phyloP scores from a whole-genome alignment of 2,329 filamentous ascomycete genomes.

The Clonostachys rosea region DNA sequence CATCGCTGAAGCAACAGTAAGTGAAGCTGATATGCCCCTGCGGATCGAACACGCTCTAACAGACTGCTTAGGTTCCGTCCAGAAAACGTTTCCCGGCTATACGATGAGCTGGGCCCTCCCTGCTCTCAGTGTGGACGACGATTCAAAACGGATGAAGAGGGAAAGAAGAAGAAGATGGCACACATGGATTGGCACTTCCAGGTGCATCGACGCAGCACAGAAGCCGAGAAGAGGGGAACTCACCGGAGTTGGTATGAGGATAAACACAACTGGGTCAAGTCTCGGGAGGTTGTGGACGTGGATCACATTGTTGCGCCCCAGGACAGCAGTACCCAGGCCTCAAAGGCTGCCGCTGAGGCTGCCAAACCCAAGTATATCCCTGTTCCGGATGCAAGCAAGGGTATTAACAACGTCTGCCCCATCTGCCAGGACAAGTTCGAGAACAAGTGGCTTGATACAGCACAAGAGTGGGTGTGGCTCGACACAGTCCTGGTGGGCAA shows the following conservation, averaged over 20 bases:
- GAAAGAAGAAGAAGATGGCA: constrained; percentile 78
- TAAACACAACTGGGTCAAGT: constrained; percentile 89
- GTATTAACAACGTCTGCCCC: constrained; percentile 76
- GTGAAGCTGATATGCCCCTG: constrained; percentile 16
- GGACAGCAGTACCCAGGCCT: constrained; percentile 20
- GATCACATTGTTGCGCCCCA: constrained; percentile 33
- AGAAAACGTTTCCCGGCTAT: constrained; percentile 68
- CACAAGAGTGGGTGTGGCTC: constrained; percentile 95
- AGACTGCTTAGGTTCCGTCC: constrained; percentile 59
- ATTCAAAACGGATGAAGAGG: constrained; percentile 73
- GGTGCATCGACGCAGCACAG: constrained; percentile 82
- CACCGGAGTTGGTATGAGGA: constrained; percentile 95
- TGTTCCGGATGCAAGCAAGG: constrained; percentile 73
- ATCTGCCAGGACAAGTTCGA: constrained; percentile 97
- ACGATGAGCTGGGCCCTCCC: constrained; percentile 78
- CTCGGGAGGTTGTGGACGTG: constrained; percentile 72
- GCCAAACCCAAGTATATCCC: constrained; percentile 67
- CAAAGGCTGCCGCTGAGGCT: constrained; percentile 31
- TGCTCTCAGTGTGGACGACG: constrained; percentile 90
- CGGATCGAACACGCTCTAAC: constrained; percentile 6
- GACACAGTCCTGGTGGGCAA: constrained; percentile 76
- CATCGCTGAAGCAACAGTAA: constrained; percentile 68
- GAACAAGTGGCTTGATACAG: constrained; percentile 85
- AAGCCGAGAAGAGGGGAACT: constrained; percentile 79
- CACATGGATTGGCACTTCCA: constrained; percentile 99